Evolutionary conservation across 345 rosid species (phyloP), one percentile per base, ranked within the genome.

Genomic region (Erysimum cheiranthoides): DNA sequence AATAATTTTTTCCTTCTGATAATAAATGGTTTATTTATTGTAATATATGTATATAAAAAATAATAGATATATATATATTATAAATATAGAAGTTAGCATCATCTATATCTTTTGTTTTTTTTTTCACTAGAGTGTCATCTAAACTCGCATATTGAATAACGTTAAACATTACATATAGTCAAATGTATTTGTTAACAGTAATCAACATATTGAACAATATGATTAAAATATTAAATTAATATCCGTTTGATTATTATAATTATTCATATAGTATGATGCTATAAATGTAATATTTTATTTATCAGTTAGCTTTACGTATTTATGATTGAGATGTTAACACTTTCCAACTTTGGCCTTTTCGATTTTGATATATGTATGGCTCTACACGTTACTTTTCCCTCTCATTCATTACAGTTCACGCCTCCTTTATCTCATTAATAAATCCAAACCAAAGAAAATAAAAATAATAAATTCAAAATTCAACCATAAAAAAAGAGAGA

Each of bases 311-410:
- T 78, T 78, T 78, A 78, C 11, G 68, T 57, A 78, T 71, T 78
- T 39, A 78, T 70, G 51, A 51, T 13, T 0, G 57, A n/a, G 79
- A 78, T 71, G 81, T 36, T 21, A 66, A 65, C 73, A 64, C 68
- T 71, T 78, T 78, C 81, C 77, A 71, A 71, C 77, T 64, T 66
- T 78, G 16, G 73, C 77, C 81, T 71, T 78, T 71, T 21, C n/a
- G 56, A 57, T 63, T 59, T 75, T 66, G 68, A 75, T 67, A 53
- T 77, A 77, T 68, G 67, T 34, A 34, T n/a, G 50, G 50, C 50
- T 58, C 40, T 75, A 3, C 17, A 6, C 71, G 34, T 5, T 11
- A 6, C 54, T 28, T 70, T 70, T 70, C 71, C 71, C 80, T 54
- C 71, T 45, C 76, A 11, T 68, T 69, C 74, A 61, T 32, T 53